Evolutionary conservation across 352 stramenopile genomes (phyloP), one percentile per base, ranked within the genome.

Genomic region (Phytophthora cactorum): DNA sequence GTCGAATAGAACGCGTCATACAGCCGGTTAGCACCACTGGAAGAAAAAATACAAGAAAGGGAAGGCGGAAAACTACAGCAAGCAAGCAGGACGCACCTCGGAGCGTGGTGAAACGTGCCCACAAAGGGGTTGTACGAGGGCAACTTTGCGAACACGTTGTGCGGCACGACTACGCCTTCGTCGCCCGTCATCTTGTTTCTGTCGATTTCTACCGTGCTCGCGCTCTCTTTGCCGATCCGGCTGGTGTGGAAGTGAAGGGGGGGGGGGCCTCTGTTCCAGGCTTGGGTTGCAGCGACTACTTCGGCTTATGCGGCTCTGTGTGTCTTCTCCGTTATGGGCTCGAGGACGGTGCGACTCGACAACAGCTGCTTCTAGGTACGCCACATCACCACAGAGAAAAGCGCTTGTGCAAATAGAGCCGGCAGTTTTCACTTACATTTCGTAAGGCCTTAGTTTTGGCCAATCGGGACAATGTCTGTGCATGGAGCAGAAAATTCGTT

Each of bases 81-180:
- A 62, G 10, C 45, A 8, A 62, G 27, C 29, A 54, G 50, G 31
- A 59, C 63, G 52, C 69, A 93, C 86, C 86, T 96, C 39, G 89
- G 89, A n/a, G 89, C 89, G 68, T 96, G 88, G 62, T 96, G 89
- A 72, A 96, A 96, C 25, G 88, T 96, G 75, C 89, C 89, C 32
- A 96, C 86, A 51, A 93, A 96, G 52, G 89, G 89, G 72, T 96
- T 96, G 71, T 95, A 95, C 38, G 87, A 87, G 39, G 89, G 88
- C 55, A 96, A 75, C 29, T 88, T 83, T 46, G 88, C 89, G 67
- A 93, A 96, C 59, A 96, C 85, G 59, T 88, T 88, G 68, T 74
- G 81, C 55, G 82, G 58, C 51, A 88, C 43, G 43, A 89, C 72
- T 43, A 85, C 71, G 5, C 63, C 63, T 72, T 74, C 82, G 38